Evolutionary conservation across 2,329 filamentous ascomycete genomes (phyloP).

Genomic region (Aspergillus spinulosporus): DNA sequence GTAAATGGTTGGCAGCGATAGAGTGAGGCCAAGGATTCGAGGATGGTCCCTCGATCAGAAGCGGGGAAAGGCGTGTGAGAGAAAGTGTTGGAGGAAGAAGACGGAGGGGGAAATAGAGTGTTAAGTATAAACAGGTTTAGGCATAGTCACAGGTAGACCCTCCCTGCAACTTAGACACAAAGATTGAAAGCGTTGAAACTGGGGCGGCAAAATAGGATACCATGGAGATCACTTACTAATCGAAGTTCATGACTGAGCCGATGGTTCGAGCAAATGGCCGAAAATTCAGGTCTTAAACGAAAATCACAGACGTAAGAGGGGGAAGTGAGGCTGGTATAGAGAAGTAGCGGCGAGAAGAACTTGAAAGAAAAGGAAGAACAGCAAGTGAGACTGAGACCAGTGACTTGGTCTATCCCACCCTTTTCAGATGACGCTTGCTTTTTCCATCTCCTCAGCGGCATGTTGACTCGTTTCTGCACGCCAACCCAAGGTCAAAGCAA

Average conservation of each 20-base stretch:
- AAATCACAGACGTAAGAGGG: not conserved
- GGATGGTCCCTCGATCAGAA: slow-evolving; percentile 11
- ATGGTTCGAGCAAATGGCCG: slow-evolving; percentile 4
- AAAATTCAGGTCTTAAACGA: slow-evolving; percentile 7
- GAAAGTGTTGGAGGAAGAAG: slow-evolving; percentile 2
- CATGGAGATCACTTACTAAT: slow-evolving; percentile 24
- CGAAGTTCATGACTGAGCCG: slow-evolving; percentile 23
- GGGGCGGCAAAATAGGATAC: slow-evolving; percentile 22
- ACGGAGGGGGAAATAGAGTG: slow-evolving; percentile 11
- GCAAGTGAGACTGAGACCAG: slow-evolving; percentile 5
- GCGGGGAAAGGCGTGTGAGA: slow-evolving; percentile 9
- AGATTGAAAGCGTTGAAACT: slow-evolving; percentile 24
- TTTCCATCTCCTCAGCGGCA: slow-evolving; percentile 13
- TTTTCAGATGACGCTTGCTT: slow-evolving; percentile 18
- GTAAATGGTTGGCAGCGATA: slow-evolving; percentile 18
- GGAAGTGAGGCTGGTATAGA: slow-evolving; percentile 4
- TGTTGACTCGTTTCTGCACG: slow-evolving; percentile 16
- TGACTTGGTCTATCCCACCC: slow-evolving; percentile 8
- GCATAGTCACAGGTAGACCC: slow-evolving; percentile 25
- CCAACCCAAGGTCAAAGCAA: slow-evolving; percentile 13
- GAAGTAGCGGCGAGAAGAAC: not conserved
- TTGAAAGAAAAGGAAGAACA: slow-evolving; percentile 1
- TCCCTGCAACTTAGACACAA: slow-evolving; percentile 24
- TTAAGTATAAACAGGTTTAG: slow-evolving; percentile 29
- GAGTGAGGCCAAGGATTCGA: slow-evolving; percentile 12